These are phyloP conservation scores for Aspergillus fumigatiaffinis DNA, from an alignment of 2,329 filamentous ascomycete species.

Conservation along the genomic window DNA sequence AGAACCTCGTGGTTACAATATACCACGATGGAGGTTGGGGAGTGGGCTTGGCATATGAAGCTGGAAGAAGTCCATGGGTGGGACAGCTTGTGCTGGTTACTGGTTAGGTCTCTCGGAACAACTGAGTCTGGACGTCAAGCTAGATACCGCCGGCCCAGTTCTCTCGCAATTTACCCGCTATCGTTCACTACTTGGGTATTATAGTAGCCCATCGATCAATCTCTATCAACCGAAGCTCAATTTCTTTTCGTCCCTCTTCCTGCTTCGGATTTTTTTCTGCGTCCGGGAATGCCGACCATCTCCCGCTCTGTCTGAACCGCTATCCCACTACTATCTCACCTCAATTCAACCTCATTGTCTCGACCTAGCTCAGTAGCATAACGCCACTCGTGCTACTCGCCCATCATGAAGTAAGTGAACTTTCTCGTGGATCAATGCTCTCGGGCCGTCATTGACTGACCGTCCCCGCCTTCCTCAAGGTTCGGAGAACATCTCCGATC, in stretches of 20 bases:
- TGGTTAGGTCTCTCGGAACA: not conserved
- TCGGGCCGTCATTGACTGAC: slow-evolving; percentile 10
- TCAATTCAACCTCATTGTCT: not conserved
- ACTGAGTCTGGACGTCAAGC: not conserved
- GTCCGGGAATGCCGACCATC: not conserved
- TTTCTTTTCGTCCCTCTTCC: not conserved
- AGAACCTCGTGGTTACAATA: not conserved
- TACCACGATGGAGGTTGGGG: not conserved
- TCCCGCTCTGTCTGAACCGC: not conserved
- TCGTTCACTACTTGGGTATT: not conserved
- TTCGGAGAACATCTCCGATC: slow-evolving; percentile 97
- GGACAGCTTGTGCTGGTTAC: not conserved
- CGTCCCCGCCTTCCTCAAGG: slow-evolving; percentile 38
- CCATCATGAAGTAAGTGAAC: slow-evolving; percentile 19
- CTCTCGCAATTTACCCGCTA: not conserved
- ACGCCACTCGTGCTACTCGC: not conserved
- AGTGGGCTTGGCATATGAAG: not conserved
- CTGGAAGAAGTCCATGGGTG: not conserved
- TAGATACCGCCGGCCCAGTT: not conserved
- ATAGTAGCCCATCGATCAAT: not conserved
- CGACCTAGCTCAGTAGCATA: not conserved
- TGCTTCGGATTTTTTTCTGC: not conserved
- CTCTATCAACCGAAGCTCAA: not conserved
- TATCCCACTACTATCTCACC: not conserved
- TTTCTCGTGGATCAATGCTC: not conserved